phyloP scores from a whole-genome alignment of 2,329 filamentous ascomycete species.

The Trichoderma oligosporum region DNA sequence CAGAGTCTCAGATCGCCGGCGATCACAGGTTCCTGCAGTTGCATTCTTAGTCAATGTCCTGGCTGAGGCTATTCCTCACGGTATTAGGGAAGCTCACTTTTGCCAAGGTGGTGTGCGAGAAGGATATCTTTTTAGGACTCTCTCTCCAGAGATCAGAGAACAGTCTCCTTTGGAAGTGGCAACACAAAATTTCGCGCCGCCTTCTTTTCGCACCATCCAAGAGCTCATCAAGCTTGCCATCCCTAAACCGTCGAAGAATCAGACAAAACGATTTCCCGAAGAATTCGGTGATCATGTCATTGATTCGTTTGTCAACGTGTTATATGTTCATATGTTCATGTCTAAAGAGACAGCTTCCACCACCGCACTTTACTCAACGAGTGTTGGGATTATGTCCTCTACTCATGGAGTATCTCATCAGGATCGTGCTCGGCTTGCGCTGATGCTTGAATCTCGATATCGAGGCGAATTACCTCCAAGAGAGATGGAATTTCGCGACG shows the following conservation, averaged over 20 bases:
- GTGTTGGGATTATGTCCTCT: constrained; percentile 57
- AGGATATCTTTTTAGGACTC: constrained; percentile 57
- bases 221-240: constrained; percentile 46
- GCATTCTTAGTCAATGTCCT: constrained; percentile 64
- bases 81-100: constrained; percentile 61
- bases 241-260: constrained; percentile 35
- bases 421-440: constrained; percentile 56
- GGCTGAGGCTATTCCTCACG: constrained; percentile 53
- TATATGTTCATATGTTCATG: constrained; percentile 51
- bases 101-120: constrained; percentile 69
- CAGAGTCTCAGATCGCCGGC: constrained; percentile 61
- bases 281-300: constrained; percentile 47
- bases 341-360: constrained; percentile 53
- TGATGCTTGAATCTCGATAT: constrained; percentile 62
- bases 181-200: constrained; percentile 50
- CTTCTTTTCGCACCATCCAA: constrained; percentile 44
- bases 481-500: constrained; percentile 52
- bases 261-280: constrained; percentile 32
- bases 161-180: constrained; percentile 58
- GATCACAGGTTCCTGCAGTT: constrained; percentile 64
- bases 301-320: constrained; percentile 55
- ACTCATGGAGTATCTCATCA: constrained; percentile 60
- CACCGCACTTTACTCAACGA: constrained; percentile 59
- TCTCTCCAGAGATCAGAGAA: constrained; percentile 44
- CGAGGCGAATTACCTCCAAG: constrained; percentile 57